Percentiles rank a stretch among this genome's conserved stretches.
These are phyloP conservation scores for Aureobasidium sp. DNA, from an alignment of 2,329 filamentous ascomycete genomes.

Conservation along the genomic window DNA sequence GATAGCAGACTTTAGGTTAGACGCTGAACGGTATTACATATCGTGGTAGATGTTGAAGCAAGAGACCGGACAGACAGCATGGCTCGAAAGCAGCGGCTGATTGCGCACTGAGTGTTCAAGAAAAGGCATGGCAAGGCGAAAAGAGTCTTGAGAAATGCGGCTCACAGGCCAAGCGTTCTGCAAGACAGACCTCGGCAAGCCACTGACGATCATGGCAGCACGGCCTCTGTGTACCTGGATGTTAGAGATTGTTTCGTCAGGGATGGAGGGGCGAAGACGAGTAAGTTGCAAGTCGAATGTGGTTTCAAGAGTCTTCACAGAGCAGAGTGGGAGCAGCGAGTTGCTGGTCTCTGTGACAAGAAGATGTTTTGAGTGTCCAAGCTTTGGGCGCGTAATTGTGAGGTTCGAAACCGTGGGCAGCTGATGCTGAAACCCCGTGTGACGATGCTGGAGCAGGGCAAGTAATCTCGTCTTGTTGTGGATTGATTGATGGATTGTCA, in stretches of 20 bases:
- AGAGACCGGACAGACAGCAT: not conserved
- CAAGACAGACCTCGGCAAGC: constrained; percentile 4
- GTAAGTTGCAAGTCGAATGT: not conserved
- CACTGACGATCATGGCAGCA: not conserved
- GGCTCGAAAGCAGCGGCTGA: not conserved
- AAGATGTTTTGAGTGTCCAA: not conserved
- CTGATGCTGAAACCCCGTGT: not conserved
- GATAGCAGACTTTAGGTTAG: not conserved
- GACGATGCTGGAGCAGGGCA: not conserved
- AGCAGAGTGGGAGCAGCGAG: not conserved
- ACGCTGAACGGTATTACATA: not conserved
- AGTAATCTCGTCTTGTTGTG: not conserved
- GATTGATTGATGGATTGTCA: not conserved
- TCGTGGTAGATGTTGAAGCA: not conserved
- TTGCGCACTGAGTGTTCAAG: not conserved
- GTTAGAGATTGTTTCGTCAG: not conserved
- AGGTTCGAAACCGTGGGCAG: constrained; percentile 3
- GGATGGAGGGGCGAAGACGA: not conserved
- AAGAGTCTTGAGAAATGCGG: not conserved
- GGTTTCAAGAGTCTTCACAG: not conserved
- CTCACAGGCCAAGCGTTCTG: not conserved
- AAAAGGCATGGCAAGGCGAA: not conserved
- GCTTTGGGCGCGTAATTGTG: not conserved
- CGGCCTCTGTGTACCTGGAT: not conserved
- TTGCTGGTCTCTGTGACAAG: not conserved